phyloP scores from a whole-genome alignment of 768 basidiomycete genomes.

The Suillus weaverae region DNA sequence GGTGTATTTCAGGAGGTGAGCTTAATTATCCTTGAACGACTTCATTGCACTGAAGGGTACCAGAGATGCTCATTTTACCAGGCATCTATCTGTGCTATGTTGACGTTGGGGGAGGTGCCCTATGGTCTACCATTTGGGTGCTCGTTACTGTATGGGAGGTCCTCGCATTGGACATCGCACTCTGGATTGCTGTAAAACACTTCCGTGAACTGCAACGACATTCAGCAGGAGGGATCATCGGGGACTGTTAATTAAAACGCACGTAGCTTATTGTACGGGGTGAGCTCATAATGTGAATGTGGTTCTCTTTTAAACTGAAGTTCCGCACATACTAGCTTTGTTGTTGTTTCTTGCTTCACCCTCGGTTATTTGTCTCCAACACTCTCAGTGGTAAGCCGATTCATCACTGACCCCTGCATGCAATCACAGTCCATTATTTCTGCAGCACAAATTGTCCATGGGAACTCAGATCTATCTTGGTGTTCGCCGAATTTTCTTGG shows the following conservation, averaged over 20 bases:
- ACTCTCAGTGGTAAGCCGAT: background rate
- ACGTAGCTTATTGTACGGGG: background rate
- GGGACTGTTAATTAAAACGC: background rate
- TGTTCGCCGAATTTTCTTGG: background rate
- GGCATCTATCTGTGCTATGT: background rate
- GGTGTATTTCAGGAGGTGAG: background rate
- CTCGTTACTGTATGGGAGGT: background rate
- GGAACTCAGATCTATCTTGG: background rate
- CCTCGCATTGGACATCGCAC: background rate
- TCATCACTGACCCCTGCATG: background rate
- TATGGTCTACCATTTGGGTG: background rate
- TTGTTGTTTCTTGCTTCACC: background rate
- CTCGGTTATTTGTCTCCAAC: background rate
- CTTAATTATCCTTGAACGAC: background rate
- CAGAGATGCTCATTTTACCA: background rate
- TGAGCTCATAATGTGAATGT: background rate
- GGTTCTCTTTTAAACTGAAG: background rate
- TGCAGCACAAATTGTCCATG: background rate
- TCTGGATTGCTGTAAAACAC: background rate
- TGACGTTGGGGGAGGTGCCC: background rate
- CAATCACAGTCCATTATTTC: background rate
- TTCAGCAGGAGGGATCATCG: background rate
- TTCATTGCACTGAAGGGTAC: background rate
- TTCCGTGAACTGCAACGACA: background rate
- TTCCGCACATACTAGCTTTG: background rate